phyloP scores from a whole-genome alignment of 1,284 basidiomycete species.

The Pseudomicrostroma phylloplanum region DNA sequence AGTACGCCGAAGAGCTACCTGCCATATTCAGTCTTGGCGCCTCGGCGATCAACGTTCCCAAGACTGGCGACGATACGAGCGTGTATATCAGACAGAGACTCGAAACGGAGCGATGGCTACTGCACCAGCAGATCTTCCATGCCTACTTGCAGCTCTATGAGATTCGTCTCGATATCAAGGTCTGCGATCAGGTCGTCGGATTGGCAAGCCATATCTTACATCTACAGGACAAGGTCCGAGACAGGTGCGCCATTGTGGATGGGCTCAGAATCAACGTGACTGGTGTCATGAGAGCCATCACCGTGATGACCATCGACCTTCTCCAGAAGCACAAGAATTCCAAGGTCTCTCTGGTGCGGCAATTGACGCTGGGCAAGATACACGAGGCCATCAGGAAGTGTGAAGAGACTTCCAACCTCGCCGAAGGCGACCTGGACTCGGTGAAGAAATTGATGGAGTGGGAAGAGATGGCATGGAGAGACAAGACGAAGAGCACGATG shows the following conservation, averaged over 20 bases:
- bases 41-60: neutral
- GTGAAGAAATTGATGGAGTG: neutral
- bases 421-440: neutral
- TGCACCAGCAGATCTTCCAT: slow-evolving; percentile 7
- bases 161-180: neutral
- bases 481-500: neutral
- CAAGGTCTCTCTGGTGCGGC: neutral
- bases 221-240: slow-evolving; percentile 3
- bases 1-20: neutral
- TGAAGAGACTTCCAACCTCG: neutral
- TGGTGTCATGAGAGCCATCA: slow-evolving; percentile 3
- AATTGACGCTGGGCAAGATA: slow-evolving; percentile 5
- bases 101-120: slow-evolving; percentile 6
- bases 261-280: neutral
- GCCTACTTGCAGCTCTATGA: slow-evolving; percentile 5
- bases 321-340: neutral
- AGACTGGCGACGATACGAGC: neutral
- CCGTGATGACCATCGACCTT: neutral
- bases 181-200: neutral
- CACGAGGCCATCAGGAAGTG: neutral
- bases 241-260: neutral
- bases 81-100: neutral
- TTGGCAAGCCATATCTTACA: neutral
- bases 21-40: neutral
- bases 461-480: slow-evolving; percentile 1